These are phyloP conservation scores for Seiridium cupressi DNA, from an alignment of 2,329 filamentous ascomycete genomes.

Conservation along the genomic window DNA sequence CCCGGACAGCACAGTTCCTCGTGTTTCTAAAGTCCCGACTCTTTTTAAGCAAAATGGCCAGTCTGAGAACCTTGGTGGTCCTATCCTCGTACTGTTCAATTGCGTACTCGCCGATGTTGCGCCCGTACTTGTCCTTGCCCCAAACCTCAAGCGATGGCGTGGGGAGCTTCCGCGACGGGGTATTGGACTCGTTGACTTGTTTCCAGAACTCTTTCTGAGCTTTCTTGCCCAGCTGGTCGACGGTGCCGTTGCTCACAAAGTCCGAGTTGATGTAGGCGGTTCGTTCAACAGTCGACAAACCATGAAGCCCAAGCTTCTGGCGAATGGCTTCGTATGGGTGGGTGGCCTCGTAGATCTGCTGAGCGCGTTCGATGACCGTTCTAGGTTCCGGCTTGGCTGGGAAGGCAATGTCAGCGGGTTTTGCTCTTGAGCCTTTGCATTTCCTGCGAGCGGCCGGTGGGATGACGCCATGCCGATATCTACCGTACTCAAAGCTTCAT, in stretches of 20 bases:
- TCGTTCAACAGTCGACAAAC: conserved; percentile 45
- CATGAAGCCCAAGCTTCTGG: conserved; percentile 42
- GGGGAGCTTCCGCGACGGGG: conserved; percentile 42
- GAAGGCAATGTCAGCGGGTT: too few relatives aligned
- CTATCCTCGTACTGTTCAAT: conserved; percentile 38
- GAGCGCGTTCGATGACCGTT: conserved; percentile 48
- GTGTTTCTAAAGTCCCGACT: conserved; percentile 43
- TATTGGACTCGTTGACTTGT: conserved; percentile 48
- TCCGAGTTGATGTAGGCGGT: conserved; percentile 47
- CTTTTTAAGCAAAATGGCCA: conserved; percentile 32
- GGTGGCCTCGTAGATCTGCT: conserved; percentile 46
- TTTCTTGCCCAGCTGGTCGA: conserved; percentile 37
- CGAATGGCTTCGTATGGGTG: conserved; percentile 47
- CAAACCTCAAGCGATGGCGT: conserved; percentile 33
- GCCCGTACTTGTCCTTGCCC: conserved; percentile 50
- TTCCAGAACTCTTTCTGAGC: conserved; percentile 59
- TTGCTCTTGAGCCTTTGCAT: too few relatives aligned
- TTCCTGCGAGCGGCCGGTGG: too few relatives aligned
- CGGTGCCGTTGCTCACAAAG: conserved; percentile 40
- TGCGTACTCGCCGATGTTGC: conserved; percentile 46
- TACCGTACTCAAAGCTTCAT: background rate
- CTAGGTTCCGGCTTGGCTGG: conserved; percentile 26
- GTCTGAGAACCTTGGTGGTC: conserved; percentile 38
- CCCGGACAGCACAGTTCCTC: conserved; percentile 27
- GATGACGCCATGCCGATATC: too few relatives aligned